Evolutionary conservation across 768 basidiomycete species (phyloP), one percentile per base, ranked within the genome.

Genomic region (Lepiota brunneoincarnata): DNA sequence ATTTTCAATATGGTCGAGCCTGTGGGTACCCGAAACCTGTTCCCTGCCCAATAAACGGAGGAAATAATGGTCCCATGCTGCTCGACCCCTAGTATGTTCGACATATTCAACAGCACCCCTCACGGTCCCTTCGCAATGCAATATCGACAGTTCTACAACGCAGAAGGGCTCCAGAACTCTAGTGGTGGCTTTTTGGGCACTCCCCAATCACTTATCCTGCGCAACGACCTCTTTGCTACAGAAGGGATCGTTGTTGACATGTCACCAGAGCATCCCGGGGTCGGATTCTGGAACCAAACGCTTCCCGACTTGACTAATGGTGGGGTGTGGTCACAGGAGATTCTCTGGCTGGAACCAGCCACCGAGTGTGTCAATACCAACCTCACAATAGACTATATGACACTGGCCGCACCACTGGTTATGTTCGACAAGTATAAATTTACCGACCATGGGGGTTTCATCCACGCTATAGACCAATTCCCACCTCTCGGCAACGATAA

Each of bases 271-370:
- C 58, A 50, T 18, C 62, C 62, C 0, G 51, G 51, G 10, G 24
- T 52, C 5, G 42, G 51, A 6, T 36, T 52, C 6, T 44, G 41
- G 51, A 52, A 52, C n/a, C 41, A 44, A 21, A 52, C 41, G 3
- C 28, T 52, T 0, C 51, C 51, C 2, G 28, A 39, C 0, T 40
- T 52, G 1, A 15, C n/a, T 6, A 14, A 43, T 1, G 60, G 64
- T 6, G 59, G 41, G 2, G 34, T n/a, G 2, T 65, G 64, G 64
- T 58, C 60, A 6, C 52, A 63, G 23, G 60, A 63, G 4, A 41
- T 65, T 17, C 44, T 65, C 2, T 65, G 64, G 63, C 50, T 64
- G 6, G 61, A 64, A 24, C 63, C 63, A 1, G 57, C 60, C 20
- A 58, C 63, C 2, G 15, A 42, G 15, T 65, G 62, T 34, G 59